Percentiles rank a stretch among this genome's conserved stretches.
Evolutionary conservation across 192 early-diverging fungal species (phyloP).

Genomic region (Pilaira anomala): DNA sequence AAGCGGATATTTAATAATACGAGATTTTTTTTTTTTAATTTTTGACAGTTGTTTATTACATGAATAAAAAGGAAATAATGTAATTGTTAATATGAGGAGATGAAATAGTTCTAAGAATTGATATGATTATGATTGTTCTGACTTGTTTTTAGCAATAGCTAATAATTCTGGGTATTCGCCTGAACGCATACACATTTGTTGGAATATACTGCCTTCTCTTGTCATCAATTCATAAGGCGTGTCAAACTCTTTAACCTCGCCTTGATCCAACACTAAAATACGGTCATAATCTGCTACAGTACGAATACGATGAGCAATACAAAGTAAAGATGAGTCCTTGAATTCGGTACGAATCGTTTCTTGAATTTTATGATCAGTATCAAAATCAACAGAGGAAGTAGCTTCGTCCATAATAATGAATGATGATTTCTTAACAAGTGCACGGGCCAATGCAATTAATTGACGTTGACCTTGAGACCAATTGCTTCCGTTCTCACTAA

Average conservation of each 20-base stretch:
- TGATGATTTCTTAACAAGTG: constrained; percentile 62
- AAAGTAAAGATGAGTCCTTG: constrained; percentile 70
- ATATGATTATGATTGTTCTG: background rate
- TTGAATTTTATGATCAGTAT: constrained; percentile 85
- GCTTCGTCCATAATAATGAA: constrained; percentile 86
- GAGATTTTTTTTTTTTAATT: no score
- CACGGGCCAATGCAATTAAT: constrained; percentile 70
- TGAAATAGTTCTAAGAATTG: no score
- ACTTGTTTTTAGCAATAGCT: constrained; percentile 52
- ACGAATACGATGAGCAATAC: constrained; percentile 85
- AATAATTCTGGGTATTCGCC: constrained; percentile 74
- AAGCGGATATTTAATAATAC: no score
- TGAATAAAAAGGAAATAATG: no score
- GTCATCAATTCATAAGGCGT: constrained; percentile 68
- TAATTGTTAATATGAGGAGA: no score
- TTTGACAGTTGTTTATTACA: no score
- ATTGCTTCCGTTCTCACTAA: constrained; percentile 78
- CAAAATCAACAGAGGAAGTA: constrained; percentile 84
- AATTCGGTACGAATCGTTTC: constrained; percentile 73
- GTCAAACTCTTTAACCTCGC: constrained; percentile 78
- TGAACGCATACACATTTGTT: constrained; percentile 76
- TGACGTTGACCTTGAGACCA: constrained; percentile 77
- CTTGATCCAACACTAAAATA: constrained; percentile 77
- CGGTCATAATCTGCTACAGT: constrained; percentile 85
- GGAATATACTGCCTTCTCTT: constrained; percentile 59